These are phyloP conservation scores for Penicillium sp. DNA, from an alignment of 2,329 filamentous ascomycete genomes.

Conservation along the genomic window DNA sequence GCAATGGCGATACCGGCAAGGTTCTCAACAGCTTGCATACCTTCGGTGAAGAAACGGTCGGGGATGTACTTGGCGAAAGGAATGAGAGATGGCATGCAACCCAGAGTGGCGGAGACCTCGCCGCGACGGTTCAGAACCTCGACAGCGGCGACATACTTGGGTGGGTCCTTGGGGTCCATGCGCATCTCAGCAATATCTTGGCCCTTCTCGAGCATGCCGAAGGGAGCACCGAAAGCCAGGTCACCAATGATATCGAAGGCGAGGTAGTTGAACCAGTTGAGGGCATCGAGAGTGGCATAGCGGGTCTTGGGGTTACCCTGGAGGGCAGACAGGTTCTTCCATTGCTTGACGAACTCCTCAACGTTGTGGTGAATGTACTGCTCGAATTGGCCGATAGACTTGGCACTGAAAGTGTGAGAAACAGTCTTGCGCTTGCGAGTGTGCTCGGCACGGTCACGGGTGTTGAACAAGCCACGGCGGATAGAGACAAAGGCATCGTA, in stretches of 20 bases:
- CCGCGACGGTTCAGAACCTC: constrained; percentile 85
- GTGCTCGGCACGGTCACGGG: constrained; percentile 76
- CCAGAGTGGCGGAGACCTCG: constrained; percentile 79
- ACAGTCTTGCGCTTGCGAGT: constrained; percentile 86
- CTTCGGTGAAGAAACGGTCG: constrained; percentile 76
- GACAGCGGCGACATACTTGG: constrained; percentile 73
- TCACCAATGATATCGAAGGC: constrained; percentile 62
- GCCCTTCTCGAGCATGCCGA: constrained; percentile 78
- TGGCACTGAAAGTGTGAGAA: constrained; percentile 80
- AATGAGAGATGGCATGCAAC: constrained; percentile 70
- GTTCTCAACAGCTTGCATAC: constrained; percentile 71
- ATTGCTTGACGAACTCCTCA: constrained; percentile 68
- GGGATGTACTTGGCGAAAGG: constrained; percentile 78
- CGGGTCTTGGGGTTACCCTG: constrained; percentile 50
- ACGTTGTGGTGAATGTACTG: constrained; percentile 83
- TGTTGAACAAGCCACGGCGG: constrained; percentile 83
- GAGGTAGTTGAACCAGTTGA: constrained; percentile 77
- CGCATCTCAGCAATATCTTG: constrained; percentile 74
- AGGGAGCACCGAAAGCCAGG: constrained; percentile 70
- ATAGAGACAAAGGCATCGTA: constrained; percentile 93
- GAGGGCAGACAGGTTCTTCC: constrained; percentile 62
- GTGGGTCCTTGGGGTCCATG: constrained; percentile 57
- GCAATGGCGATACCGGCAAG: constrained; percentile 86
- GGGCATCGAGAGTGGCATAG: constrained; percentile 66
- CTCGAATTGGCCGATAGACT: constrained; percentile 80